Evolutionary conservation across 306 rosid species (phyloP).

Genomic region (Arachis stenosperma): DNA sequence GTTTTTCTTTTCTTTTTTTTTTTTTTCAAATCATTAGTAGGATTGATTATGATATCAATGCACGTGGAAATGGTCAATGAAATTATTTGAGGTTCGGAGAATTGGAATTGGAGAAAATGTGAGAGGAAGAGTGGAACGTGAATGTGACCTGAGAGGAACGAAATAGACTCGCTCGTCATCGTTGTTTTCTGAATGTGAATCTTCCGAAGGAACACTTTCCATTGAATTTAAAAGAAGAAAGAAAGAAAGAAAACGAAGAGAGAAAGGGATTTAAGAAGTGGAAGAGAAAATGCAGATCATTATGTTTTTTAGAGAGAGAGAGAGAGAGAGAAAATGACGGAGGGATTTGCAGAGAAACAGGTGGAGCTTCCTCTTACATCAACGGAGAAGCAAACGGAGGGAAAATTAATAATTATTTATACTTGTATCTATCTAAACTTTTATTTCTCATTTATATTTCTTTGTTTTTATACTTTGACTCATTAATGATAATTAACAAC

Average conservation of each 20-base stretch:
- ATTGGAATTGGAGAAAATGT: neutral
- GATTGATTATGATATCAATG: neutral
- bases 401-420: slow-evolving; percentile 30
- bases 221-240: slow-evolving; percentile 35
- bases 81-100: neutral
- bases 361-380: slow-evolving; percentile 40
- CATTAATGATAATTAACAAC: too few species aligned
- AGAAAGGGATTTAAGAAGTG: slow-evolving; percentile 20
- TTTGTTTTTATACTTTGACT: too few species aligned
- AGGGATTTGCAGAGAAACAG: slow-evolving; percentile 70
- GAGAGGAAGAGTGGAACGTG: slow-evolving; percentile 12
- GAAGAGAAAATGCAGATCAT: slow-evolving; percentile 1
- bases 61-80: neutral
- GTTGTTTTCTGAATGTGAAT: slow-evolving; percentile 51
- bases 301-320: neutral
- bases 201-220: slow-evolving; percentile 59
- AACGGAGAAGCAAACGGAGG: slow-evolving; percentile 40
- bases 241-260: slow-evolving; percentile 1
- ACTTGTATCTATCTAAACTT: too few species aligned
- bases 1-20: too few species aligned
- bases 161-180: slow-evolving; percentile 78
- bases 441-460: too few species aligned
- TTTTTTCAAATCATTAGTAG: too few species aligned
- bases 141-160: slow-evolving; percentile 81
- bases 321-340: slow-evolving; percentile 43